Conservation (phyloP, 371 early-diverging fungal species). For the Chytridium lagenaria region DNA sequence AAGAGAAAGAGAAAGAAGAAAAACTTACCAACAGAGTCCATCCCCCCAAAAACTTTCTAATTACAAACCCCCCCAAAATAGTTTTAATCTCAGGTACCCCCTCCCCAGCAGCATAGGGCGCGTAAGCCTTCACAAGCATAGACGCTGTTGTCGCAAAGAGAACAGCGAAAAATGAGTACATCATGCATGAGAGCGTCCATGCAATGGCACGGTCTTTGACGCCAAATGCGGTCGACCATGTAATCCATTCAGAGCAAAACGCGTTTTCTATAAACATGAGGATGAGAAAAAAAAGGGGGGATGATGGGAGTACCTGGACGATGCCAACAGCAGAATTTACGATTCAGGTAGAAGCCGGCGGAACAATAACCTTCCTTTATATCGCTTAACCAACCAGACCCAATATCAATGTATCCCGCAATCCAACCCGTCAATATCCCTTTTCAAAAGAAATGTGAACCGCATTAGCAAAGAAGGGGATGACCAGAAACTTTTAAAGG, state of each 20-base stretch:
- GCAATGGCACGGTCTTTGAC: too few relatives aligned
- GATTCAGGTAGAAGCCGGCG: conserved; percentile 23
- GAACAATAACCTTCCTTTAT: conserved; percentile 84
- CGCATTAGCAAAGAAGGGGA: background rate
- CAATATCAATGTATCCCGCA: conserved; percentile 83
- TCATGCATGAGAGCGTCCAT: too few relatives aligned
- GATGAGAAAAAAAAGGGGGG: conserved; percentile 65
- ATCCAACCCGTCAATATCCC: conserved; percentile 76
- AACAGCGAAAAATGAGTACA: background rate
- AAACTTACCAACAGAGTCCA: conserved; percentile 79
- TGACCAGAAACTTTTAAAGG: background rate
- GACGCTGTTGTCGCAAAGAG: background rate
- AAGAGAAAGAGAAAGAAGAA: too few relatives aligned
- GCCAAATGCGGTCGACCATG: conserved; percentile 3
- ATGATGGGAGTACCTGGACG: too few relatives aligned
- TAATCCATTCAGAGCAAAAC: conserved; percentile 29
- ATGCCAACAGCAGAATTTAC: conserved; percentile 23
- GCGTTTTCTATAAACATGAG: conserved; percentile 47
- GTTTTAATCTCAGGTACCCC: conserved; percentile 96
- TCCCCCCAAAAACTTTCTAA: conserved; percentile 84
- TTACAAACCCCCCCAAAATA: conserved; percentile 93
- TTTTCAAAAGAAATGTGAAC: too few relatives aligned
- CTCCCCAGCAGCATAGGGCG: conserved; percentile 83
- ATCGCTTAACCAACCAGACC: conserved; percentile 80
- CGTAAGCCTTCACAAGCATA: conserved; percentile 24